phyloP scores from a whole-genome alignment of 495 filamentous ascomycete genomes.

The Lophiostoma macrostomum region DNA sequence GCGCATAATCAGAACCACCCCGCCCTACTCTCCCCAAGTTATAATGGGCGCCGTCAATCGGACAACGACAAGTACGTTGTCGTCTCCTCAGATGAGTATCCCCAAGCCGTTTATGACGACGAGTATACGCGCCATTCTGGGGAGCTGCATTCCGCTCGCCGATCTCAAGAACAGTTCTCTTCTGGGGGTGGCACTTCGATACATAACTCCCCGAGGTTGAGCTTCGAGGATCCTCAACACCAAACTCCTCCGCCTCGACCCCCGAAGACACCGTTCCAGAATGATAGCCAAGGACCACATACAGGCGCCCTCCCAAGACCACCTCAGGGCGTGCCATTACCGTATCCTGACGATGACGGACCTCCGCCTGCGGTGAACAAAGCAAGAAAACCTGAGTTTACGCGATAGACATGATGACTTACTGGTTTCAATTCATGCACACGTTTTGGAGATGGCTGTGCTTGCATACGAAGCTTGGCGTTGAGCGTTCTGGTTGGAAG shows the following conservation, averaged over 20 bases:
- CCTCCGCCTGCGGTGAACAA: conserved; percentile 78
- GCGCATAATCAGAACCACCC: conserved; percentile 24
- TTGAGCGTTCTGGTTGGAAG: too few relatives aligned
- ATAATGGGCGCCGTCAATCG: conserved; percentile 36
- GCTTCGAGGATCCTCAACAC: conserved; percentile 43
- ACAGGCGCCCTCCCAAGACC: conserved; percentile 38
- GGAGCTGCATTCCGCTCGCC: conserved; percentile 33
- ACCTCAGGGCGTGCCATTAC: conserved; percentile 46
- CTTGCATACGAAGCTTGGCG: too few relatives aligned
- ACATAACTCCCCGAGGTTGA: conserved; percentile 45
- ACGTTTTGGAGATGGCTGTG: too few relatives aligned
- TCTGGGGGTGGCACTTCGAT: conserved; percentile 39
- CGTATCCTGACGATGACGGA: conserved; percentile 80
- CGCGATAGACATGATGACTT: too few relatives aligned
- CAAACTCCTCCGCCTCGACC: conserved; percentile 62
- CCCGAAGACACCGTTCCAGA: conserved; percentile 32
- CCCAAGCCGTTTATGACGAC: conserved; percentile 43
- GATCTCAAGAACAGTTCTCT: conserved; percentile 34
- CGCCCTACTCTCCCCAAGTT: conserved; percentile 31
- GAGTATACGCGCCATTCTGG: conserved; percentile 28
- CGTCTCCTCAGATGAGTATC: conserved; percentile 55
- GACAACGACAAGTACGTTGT: conserved; percentile 61
- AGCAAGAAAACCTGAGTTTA: conserved; percentile 83
- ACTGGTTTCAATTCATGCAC: too few relatives aligned
- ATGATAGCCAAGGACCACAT: background rate